Evolutionary conservation across 257 asterid genomes (phyloP), one percentile per base, ranked within the genome.

Genomic region (Nicotiana attenuata): DNA sequence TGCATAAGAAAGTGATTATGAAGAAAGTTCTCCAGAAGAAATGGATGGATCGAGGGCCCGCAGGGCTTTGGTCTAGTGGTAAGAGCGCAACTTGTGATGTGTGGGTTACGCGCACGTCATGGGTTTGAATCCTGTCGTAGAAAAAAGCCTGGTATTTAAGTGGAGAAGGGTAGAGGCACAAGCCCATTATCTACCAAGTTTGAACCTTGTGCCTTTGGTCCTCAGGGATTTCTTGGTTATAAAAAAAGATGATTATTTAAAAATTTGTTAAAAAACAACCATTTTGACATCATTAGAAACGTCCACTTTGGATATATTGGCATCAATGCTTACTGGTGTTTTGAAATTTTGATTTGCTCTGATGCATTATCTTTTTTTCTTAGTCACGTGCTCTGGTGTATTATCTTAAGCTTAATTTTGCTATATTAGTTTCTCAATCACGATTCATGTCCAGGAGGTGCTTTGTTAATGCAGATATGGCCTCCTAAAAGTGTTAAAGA

Each of bases 401-500:
- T 52, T 52, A 52, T n/a, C 45, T 75, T 75, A 50, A 71, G 78
- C 63, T 1, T 73, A 28, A 20, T 41, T 71, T 45, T 20, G 35
- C 38, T 0, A 17, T 65, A 24, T 64, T 80, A 47, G n/a, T 84
- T 60, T 60, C 69, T 77, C 60, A 29, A 52, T 85, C 82, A 80
- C 35, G 20, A 33, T 20, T 26, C 20, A 45, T 65, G 52, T 24
- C 50, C 57, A 64, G 22, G 56, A 50, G 83, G 41, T 65, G 57
- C 82, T 78, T 53, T 64, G 56, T 76, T 84, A 82, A 73, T 88
- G 88, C 92, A 96, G 99, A 92, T 96, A 89, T 96, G 99, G 99
- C 98, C 99, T 65, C 99, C 99, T 63, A 92, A 96, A 89, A 90
- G 88, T 89, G 90, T 94, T 82, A 96, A 94, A 86, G 99, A 96